Evolutionary conservation across 106 monocot genomes (phyloP), one percentile per base, ranked within the genome.

Genomic region (Phalaenopsis equestris): DNA sequence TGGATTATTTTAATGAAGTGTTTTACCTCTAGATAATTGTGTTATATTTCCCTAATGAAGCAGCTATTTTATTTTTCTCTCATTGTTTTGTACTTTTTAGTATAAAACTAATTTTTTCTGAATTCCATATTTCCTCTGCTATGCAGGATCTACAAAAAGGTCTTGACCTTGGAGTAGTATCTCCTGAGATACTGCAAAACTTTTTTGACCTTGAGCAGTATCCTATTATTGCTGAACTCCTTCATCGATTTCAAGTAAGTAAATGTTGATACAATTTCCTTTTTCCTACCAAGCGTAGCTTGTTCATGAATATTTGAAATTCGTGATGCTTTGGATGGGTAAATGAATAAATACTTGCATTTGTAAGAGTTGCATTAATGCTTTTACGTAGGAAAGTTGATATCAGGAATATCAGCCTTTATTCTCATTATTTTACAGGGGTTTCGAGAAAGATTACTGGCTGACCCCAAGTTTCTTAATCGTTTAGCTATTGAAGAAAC

Each of bases 181-280:
- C 97, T 52, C 97, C 97, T 64, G 97, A 97, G 73, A 92, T 89
- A 79, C 78, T 97, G 58, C 97, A 97, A 64, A 93, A 93, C 87
- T 93, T 96, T 85, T 96, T 96, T 80, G 97, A 97, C 81, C 97
- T 97, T 45, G 97, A 97, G 79, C 75, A 94, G 68, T 97, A 92
- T 85, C 97, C 97, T 83, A 11, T 94, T 79, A 89, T 97, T 68
- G 67, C 94, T 42, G 92, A 92, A 86, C 92, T 97, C 7, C 92
- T 94, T 77, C 90, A 97, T 75, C 84, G 89, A 11, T 97, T 96
- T 87, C 91, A 96, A 87, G 93, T 93, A 84, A 80, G 8, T 17
- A 70, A 57, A 57, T 39, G 67, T 55, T 68, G 47, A 75, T 79
- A 16, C n/a, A 48, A 15, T 38, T 43, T 83, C 24, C 23, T 48